These are phyloP conservation scores for Mycena belliarum DNA, from an alignment of 768 basidiomycete genomes.

Conservation along the genomic window DNA sequence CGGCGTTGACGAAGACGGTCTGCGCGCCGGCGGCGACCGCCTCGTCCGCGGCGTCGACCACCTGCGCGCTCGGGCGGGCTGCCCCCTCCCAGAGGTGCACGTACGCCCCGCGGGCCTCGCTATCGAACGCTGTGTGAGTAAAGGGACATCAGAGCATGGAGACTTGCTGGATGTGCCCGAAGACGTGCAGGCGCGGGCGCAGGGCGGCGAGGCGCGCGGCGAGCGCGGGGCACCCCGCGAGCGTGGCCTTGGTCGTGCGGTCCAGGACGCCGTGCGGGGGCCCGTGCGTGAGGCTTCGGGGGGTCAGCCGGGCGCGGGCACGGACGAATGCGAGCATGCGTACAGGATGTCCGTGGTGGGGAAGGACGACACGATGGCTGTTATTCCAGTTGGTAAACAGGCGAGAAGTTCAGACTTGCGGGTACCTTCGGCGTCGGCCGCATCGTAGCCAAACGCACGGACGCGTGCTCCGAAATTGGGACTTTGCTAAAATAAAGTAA, in stretches of 20 bases:
- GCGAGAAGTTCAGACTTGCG: not conserved
- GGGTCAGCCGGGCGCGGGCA: not conserved
- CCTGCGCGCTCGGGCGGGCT: not conserved
- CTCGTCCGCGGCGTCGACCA: too few species aligned
- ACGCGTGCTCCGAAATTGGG: conserved; percentile 36
- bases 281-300: conserved; percentile 56
- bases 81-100: conserved; percentile 38
- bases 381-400: not conserved
- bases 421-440: conserved; percentile 37
- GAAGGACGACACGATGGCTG: conserved; percentile 33
- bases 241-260: conserved; percentile 33
- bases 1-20: too few species aligned
- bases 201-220: conserved; percentile 39
- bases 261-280: conserved; percentile 59
- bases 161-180: conserved; percentile 67
- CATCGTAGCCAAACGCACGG: conserved; percentile 55
- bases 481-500: not conserved
- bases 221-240: conserved; percentile 55
- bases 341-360: conserved; percentile 49
- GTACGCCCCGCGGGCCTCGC: conserved; percentile 50
- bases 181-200: conserved; percentile 49
- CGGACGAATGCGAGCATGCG: conserved; percentile 1
- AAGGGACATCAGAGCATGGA: too few species aligned
- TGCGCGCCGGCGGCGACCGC: too few species aligned
- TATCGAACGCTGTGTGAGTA: too few species aligned